Evolutionary conservation across 805 yeast genomes (phyloP), one percentile per base, ranked within the genome.

Genomic region (Wickerhamiella azyma): DNA sequence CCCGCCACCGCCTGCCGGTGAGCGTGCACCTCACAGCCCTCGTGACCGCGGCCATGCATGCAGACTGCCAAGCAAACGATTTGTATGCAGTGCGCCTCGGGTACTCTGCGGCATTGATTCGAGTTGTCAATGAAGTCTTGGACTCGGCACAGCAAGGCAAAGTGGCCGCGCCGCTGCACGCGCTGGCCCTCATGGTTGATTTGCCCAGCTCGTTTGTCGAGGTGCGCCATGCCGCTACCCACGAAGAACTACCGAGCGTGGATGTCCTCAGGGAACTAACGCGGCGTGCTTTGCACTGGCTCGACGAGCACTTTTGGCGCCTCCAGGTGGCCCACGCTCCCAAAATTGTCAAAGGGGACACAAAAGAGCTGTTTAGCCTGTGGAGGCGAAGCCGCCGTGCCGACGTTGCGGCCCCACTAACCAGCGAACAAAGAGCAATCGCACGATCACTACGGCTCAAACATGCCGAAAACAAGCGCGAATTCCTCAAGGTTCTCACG

Each of bases 91-190:
- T 55, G 11, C 52, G 60, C 2, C 53, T 49, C 36, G 46, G 52
- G 4, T 57, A 57, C 39, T 33, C 57, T 3, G 53, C 54, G 53
- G 75, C 85, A 0, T 56, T 88, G 10, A 78, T 85, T 24, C 67
- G 94, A 48, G 85, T 89, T 64, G 96, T 92, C 21, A 92, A 92
- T 61, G 97, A 96, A 2, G 61, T 85, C 3, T 62, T 92, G 32
- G 98, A 92, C 60, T 92, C 94, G 0, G 72, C 72, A 41, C 98
- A 92, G 61, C 83, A 79, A 54, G 75, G 86, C 1, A 74, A 70
- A 38, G 79, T 66, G 58, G 96, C 95, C 0, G 73, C 81, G 13
- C 88, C 96, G 5, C 64, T 92, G 54, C 81, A 81, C 51, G 69
- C 71, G 5, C 63, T 92, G 19, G 97, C 97, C 0, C 71, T 66